Evolutionary conservation across 2,329 filamentous ascomycete genomes (phyloP).

Genomic region (Lojkania enalia): DNA sequence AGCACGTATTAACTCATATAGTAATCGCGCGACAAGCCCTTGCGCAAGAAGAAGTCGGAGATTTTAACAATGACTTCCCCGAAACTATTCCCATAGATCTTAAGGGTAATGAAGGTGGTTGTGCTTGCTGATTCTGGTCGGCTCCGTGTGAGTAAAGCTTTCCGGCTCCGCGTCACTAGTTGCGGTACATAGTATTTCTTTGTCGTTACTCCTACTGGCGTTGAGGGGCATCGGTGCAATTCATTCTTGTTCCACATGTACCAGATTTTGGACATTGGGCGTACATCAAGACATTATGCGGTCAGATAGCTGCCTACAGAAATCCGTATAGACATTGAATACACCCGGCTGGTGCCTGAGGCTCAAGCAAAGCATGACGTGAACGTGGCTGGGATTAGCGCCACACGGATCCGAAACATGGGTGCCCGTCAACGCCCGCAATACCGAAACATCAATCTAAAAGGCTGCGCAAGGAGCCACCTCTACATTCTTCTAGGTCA

Average conservation of each 20-base stretch:
- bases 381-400: background rate
- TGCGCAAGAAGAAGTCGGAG: constrained; percentile 94
- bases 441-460: background rate
- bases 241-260: no score
- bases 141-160: background rate
- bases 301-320: constrained; percentile 10
- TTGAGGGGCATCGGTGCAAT: no score
- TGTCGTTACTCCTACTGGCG: no score
- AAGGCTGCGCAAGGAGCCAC: background rate
- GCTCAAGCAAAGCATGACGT: background rate
- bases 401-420: background rate
- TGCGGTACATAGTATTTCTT: background rate
- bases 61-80: constrained; percentile 96
- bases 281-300: no score
- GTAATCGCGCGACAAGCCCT: constrained; percentile 96
- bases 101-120: constrained; percentile 89
- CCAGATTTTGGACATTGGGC: no score
- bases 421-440: background rate
- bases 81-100: constrained; percentile 98
- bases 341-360: constrained; percentile 1
- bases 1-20: constrained; percentile 43
- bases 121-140: constrained; percentile 69
- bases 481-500: background rate
- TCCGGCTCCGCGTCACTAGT: background rate
- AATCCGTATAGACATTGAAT: background rate